These are phyloP conservation scores for Abrus pulchellus DNA, from an alignment of 306 rosid species.

Conservation along the genomic window DNA sequence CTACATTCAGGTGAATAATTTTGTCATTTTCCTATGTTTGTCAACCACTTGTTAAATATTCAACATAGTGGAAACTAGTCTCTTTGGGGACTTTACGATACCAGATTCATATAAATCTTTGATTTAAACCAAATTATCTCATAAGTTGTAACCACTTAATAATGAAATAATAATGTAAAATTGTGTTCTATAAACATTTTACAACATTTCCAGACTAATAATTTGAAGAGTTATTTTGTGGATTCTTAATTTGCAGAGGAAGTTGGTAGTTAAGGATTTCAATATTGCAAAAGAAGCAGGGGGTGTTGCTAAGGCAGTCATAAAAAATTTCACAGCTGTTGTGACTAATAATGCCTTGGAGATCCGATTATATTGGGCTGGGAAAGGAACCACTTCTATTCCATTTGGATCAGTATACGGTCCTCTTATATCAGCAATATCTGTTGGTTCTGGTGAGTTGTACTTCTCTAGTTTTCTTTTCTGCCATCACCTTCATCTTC, in stretches of 20 bases:
- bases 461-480: slow-evolving; percentile 20
- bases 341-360: slow-evolving; percentile 41
- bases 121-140: slow-evolving; percentile 28
- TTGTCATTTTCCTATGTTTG: not conserved
- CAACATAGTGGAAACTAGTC: not conserved
- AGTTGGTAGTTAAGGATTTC: slow-evolving; percentile 45
- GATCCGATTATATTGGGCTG: slow-evolving; percentile 48
- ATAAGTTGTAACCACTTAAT: not conserved
- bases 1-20: slow-evolving; percentile 62
- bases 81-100: not conserved
- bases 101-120: not conserved
- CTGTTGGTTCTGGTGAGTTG: slow-evolving; percentile 51
- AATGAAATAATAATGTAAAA: slow-evolving; percentile 27
- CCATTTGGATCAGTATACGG: slow-evolving; percentile 55
- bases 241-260: slow-evolving; percentile 39
- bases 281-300: slow-evolving; percentile 56
- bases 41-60: slow-evolving; percentile 10
- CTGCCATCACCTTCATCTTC: not conserved
- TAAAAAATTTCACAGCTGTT: not conserved
- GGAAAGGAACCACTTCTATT: slow-evolving; percentile 61
- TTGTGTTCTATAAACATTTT: not conserved
- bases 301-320: slow-evolving; percentile 41
- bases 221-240: not conserved
- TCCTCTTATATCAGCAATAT: slow-evolving; percentile 60
- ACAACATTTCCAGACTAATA: not conserved